Evolutionary conservation across 768 basidiomycete species (phyloP), one percentile per base, ranked within the genome.

Genomic region (Artomyces pyxidatus): DNA sequence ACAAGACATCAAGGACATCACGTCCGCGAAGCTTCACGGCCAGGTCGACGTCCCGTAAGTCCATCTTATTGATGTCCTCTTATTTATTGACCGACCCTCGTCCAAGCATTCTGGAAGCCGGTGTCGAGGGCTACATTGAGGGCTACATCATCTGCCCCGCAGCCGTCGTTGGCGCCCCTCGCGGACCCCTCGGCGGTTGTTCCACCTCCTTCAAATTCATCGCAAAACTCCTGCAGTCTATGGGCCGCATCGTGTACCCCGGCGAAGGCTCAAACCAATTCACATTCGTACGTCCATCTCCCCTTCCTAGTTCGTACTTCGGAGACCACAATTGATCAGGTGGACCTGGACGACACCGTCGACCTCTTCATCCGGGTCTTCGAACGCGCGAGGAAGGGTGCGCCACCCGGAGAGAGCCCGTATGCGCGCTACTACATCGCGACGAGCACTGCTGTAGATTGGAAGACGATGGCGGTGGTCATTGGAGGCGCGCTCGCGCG

Each of bases 391-490:
- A 10, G 44, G 23, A 45, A 38, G 10, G n/a, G n/a, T n/a, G n/a
- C n/a, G n/a, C n/a, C n/a, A n/a, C n/a, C 26, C 2, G 35, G 2
- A 9, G 43, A 41, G 12, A 30, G 43, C 19, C 49, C 52, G 21
- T 50, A 53, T 32, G 44, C 49, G 22, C 45, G 49, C 30, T 53
- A 53, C 27, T 53, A 45, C 45, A 17, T 53, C 23, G 49, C 19
- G 4, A 27, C 17, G 8, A 46, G 40, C 32, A 42, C 37, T 5
- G 42, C 52, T 2, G 6, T 17, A 6, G 1, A 19, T 8, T 53
- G 52, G 52, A 53, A 51, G 22, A 16, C 44, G 17, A 51, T 46
- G 21, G 27, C 27, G 14, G 42, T 25, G 23, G 19, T 37, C 23
- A 3, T 50, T 11, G 48, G 48, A 3, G n/a, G 12, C 1, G 16